Conservation (phyloP, 1,284 basidiomycete genomes). For the Sanghuangporus sanghuang region DNA sequence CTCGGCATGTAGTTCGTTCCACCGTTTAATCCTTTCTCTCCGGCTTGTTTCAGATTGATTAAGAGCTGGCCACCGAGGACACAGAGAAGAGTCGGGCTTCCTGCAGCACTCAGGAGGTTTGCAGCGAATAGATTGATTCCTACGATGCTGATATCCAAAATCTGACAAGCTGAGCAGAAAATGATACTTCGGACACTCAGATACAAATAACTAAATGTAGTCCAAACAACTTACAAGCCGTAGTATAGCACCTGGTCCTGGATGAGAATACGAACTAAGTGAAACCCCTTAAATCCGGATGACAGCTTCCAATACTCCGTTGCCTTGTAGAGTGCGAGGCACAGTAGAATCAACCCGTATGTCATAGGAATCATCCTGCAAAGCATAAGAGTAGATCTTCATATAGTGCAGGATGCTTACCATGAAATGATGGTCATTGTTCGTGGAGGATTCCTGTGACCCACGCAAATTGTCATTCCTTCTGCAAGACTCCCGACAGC, state of each 20-base stretch:
- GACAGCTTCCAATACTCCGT: not conserved
- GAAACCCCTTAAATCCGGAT: not conserved
- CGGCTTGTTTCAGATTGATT: no score
- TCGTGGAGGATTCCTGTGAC: not conserved
- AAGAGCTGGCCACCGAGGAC: no score
- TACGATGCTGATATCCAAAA: no score
- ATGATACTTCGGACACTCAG: no score
- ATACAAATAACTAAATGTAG: not conserved
- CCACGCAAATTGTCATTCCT: not conserved
- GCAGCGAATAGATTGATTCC: no score
- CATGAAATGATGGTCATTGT: not conserved
- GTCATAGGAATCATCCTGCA: not conserved
- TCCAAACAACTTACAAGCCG: not conserved
- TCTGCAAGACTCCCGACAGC: not conserved
- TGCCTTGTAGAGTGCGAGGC: slow-evolving; percentile 4
- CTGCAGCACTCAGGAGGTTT: no score
- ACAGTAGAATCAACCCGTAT: not conserved
- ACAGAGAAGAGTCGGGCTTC: no score
- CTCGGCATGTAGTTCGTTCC: no score
- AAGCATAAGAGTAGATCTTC: not conserved
- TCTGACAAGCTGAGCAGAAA: no score
- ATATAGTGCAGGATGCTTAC: not conserved
- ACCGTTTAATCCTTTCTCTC: no score
- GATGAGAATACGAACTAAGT: slow-evolving; percentile 2
- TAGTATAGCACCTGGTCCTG: slow-evolving; percentile 5